Evolutionary conservation across 1,139 yeast species (phyloP), one percentile per base, ranked within the genome.

Genomic region (Debaryomycetaceae sp.): DNA sequence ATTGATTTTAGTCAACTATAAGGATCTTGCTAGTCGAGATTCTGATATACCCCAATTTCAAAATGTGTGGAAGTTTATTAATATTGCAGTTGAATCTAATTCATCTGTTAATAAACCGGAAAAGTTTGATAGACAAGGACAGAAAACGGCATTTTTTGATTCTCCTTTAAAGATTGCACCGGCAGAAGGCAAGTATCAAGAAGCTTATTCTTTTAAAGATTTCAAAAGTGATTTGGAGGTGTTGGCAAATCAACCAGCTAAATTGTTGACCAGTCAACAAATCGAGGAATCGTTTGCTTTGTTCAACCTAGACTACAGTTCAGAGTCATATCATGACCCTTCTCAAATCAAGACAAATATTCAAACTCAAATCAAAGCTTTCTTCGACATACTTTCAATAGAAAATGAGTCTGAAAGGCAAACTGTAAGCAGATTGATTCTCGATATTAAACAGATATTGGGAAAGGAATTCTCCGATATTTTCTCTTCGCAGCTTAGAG

Each of bases 41-140:
- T 58, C 55, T 16, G 67, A 65, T 41, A 56, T 55, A 37, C 64
- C 59, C 41, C 54, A 59, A 31, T 72, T 71, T 45, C 48, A 46
- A 7, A 52, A 53, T 5, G 51, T 70, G 4, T 72, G 78, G 78
- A 50, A 46, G 7, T 70, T 70, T 39, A 64, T 71, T 13, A 63
- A 62, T 40, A 47, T 45, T n/a, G 60, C 58, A 0, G 53, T 64
- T 24, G 70, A 64, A 29, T 62, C 26, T 22, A 58, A 16, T 28
- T 30, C 16, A 29, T 19, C 34, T 18, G 18, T 17, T 2, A 18
- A 13, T 19, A 26, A 14, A 14, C 14, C 19, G n/a, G 17, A 17
- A 11, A n/a, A 17, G 26, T 14, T 8, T 13, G 33, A 17, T 4
- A 9, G n/a, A 19, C 13, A 11, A 33, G 43, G 8, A 43, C 32